Evolutionary conservation across 1,284 basidiomycete species (phyloP).

Genomic region (Ganoderma resinaceum): DNA sequence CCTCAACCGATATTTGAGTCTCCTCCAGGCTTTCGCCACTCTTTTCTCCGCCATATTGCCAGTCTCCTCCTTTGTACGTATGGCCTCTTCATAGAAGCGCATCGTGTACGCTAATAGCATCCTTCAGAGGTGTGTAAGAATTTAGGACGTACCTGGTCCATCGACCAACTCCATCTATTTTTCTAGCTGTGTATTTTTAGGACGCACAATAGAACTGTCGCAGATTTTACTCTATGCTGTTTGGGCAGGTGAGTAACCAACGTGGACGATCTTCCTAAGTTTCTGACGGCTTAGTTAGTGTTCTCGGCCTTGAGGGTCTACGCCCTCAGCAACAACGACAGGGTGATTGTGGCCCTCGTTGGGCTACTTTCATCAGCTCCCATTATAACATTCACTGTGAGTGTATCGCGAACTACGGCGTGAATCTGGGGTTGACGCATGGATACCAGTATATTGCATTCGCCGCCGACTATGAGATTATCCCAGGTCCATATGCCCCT

Average conservation of each 20-base stretch:
- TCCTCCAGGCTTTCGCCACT: neutral
- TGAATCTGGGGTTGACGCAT: neutral
- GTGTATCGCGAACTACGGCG: neutral
- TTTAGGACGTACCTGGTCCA: neutral
- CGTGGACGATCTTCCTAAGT: neutral
- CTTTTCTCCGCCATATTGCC: neutral
- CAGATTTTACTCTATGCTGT: constrained; percentile 7
- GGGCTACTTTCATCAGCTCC: constrained; percentile 3
- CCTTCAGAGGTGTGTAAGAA: constrained; percentile 5
- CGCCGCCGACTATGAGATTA: neutral
- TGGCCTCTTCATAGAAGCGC: neutral
- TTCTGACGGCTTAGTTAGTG: neutral
- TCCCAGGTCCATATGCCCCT: neutral
- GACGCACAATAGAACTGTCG: constrained; percentile 1
- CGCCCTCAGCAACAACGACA: constrained; percentile 1
- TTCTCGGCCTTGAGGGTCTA: constrained; percentile 15
- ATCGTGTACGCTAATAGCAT: neutral
- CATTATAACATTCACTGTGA: constrained; percentile 5
- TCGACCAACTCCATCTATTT: neutral
- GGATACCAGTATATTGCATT: neutral
- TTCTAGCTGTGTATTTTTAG: constrained; percentile 11
- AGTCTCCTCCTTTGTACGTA: constrained; percentile 3
- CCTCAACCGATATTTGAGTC: constrained; percentile 18
- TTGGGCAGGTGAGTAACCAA: constrained; percentile 17
- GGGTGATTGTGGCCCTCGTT: neutral